phyloP scores from a whole-genome alignment of 208 protist genomes.

The Leishmania arabica region DNA sequence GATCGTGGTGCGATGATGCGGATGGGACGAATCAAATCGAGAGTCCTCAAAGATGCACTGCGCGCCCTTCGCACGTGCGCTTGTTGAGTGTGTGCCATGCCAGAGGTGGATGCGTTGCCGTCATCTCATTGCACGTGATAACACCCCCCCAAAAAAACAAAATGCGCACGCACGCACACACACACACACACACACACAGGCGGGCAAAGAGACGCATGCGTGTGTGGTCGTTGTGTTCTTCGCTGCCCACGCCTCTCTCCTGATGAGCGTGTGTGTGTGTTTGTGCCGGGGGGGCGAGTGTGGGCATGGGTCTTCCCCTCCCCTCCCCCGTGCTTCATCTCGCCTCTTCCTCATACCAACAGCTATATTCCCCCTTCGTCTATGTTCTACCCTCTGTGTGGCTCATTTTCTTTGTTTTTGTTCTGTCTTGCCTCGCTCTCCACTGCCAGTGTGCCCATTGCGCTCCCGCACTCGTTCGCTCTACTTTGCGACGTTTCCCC shows the following conservation, averaged over 20 bases:
- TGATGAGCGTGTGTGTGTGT: not conserved
- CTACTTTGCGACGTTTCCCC: not conserved
- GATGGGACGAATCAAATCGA: not conserved
- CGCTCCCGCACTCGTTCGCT: not conserved
- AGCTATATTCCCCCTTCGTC: not conserved
- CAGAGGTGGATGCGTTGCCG: not conserved
- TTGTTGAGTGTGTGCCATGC: not conserved
- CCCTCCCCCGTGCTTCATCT: not conserved
- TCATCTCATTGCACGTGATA: not conserved
- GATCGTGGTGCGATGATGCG: not conserved
- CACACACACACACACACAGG: not conserved
- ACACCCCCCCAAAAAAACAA: no score
- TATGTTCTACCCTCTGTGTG: not conserved
- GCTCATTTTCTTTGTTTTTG: not conserved
- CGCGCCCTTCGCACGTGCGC: not conserved
- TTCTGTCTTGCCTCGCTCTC: not conserved
- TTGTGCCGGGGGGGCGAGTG: not conserved
- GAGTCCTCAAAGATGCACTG: not conserved
- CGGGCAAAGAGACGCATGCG: not conserved
- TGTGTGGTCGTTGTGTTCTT: not conserved
- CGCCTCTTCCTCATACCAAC: not conserved
- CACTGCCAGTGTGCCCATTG: not conserved
- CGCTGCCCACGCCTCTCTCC: not conserved
- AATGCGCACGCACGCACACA: not conserved
- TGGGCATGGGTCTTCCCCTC: not conserved